Percentiles rank a stretch among this genome's conserved stretches.
Conservation (phyloP, 352 stramenopile species). For the Peronospora belbahrii region DNA sequence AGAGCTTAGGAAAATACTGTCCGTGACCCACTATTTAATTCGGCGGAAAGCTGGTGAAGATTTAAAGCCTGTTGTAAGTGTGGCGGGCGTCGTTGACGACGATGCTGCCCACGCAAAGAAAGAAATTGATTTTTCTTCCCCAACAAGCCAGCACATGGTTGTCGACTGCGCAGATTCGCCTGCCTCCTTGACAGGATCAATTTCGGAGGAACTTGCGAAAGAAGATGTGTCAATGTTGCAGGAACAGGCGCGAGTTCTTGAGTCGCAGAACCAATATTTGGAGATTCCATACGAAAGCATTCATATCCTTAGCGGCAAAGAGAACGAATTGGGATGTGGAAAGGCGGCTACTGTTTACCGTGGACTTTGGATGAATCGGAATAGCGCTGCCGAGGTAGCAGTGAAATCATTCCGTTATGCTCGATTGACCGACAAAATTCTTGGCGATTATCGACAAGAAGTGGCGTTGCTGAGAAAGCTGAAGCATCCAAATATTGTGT, state of each 20-base stretch:
- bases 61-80: constrained; percentile 24
- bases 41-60: constrained; percentile 48
- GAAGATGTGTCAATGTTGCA: constrained; percentile 67
- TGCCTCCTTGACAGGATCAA: constrained; percentile 31
- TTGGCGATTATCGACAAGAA: constrained; percentile 80
- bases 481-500: constrained; percentile 86
- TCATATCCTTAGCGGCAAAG: constrained; percentile 75
- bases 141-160: constrained; percentile 15
- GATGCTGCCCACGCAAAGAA: constrained; percentile 14
- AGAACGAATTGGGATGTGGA: constrained; percentile 81
- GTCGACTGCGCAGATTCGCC: constrained; percentile 36
- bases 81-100: constrained; percentile 27
- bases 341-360: constrained; percentile 85
- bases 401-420: constrained; percentile 85
- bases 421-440: constrained; percentile 83
- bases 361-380: constrained; percentile 80
- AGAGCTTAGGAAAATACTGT: constrained; percentile 76
- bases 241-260: constrained; percentile 73
- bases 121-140: constrained; percentile 15
- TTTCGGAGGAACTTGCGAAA: constrained; percentile 41
- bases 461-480: constrained; percentile 80
- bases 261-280: constrained; percentile 81
- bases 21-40: constrained; percentile 77
- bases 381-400: constrained; percentile 76
- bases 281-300: constrained; percentile 86